Base-by-base conservation (phyloP, 108 stramenopile species). In the Nannochloropsis salina region DNA sequence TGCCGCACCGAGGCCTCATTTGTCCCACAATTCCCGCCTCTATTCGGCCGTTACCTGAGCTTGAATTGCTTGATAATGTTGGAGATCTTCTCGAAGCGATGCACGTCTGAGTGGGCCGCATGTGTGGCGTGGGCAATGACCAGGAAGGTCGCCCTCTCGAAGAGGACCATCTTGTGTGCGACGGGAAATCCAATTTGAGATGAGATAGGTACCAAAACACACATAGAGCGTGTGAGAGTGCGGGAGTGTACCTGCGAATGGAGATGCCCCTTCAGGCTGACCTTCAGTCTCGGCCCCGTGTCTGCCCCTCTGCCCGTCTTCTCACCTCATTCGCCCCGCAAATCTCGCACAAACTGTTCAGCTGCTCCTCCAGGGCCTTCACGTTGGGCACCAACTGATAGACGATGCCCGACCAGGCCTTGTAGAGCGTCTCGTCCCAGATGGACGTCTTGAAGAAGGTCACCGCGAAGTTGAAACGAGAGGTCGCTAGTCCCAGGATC, bases 1-100 rank as follows among this genome's bases (percentile, higher is more conserved):
- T 31, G 31, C 31, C 31, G 31, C 31, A 31, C 31, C 31, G 31
- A 31, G 31, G 31, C 31, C 31, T 31, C 31, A 2, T 74, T 6
- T 74, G 61, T 8, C 61, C 20, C 61, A 15, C 61, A n/a, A 74
- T 8, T 31, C 61, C 61, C 61, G 15, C 61, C 61, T 74, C 61
- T 74, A 1, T 74, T 74, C 61, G 20, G n/a, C 2, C 61, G 1
- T 8, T 74, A 74, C 61, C 61, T 74, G 61, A 74, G 61, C 61
- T 99, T 99, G 94, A 99, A 98, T 87, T 99, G 98, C 90, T 99
- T 99, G 90, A 99, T 94, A 93, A 99, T 99, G 86, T 99, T 99
- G 91, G 94, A 95, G 79, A 99, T 97, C 88, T 98, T 98, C 94
- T 99, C 99, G 93, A 96, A 97, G 41, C 99, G 95, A 88, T 99